Base-by-base conservation (phyloP, 345 rosid species). In the Adansonia digitata region DNA sequence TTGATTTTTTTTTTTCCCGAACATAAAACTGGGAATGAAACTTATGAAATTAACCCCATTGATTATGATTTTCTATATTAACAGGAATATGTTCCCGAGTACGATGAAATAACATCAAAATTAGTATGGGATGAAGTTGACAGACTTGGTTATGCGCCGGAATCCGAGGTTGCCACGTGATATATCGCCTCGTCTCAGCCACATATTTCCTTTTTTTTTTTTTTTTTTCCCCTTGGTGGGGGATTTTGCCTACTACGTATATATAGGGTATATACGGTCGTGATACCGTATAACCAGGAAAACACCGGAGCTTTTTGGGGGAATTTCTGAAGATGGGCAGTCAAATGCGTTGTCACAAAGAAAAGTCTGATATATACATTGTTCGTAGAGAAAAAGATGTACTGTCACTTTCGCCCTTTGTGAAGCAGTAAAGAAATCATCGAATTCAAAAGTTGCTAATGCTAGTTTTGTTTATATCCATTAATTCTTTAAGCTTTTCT, bases 91-190 rank as follows among this genome's bases (percentile, higher is more conserved):
- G 92, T 75, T 27, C 93, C 98, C 0, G 94, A 90, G 72, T 82
- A 85, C 24, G 89, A 94, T 77, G 98, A 92, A 75, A 72, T 86
- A 45, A 88, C 93, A 18, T 82, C 98, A 22, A 92, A 91, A 77
- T 65, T 94, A 82, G 97, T 83, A 64, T 94, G 98, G 97, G 97
- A 90, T 40, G 91, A 84, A 82, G 93, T 86, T 64, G 97, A 87
- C 60, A 88, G 93, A 81, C 79, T 89, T 29, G 75, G 83, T 63
- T 90, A 79, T 45, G 85, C 83, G 71, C 72, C 92, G 2, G 94
- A 88, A 74, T 79, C 93, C 18, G 85, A 83, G 63, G 91, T 89
- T 14, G 85, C 91, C 69, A 86, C 86, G 57, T 87, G 66, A 80
- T 34, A 3, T 39, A 1, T 61, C 20, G 55, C 7, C 2, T 42